Evolutionary conservation across 768 basidiomycete species (phyloP).

Genomic region (Sarcomyxa edulis): DNA sequence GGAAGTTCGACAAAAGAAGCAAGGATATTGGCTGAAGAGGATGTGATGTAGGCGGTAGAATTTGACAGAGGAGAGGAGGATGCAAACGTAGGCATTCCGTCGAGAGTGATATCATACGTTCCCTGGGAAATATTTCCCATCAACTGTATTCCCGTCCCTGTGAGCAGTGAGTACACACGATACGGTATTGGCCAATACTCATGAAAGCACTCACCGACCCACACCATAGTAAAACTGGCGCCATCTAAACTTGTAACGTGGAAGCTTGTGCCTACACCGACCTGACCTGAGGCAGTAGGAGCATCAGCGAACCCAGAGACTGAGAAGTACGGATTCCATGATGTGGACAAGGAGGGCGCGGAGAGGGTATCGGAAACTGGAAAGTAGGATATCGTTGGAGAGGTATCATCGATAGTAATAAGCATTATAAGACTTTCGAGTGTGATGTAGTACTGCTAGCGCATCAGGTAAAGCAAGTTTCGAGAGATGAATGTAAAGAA

Average conservation of each 20-base stretch:
- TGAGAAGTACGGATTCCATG: constrained; percentile 67
- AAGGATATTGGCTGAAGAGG: constrained; percentile 34
- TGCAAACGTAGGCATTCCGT: constrained; percentile 31
- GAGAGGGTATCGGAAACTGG: constrained; percentile 56
- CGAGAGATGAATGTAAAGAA: too few species aligned
- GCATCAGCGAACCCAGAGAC: constrained; percentile 39
- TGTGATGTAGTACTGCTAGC: too few species aligned
- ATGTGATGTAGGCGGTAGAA: too few species aligned
- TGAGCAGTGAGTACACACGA: neutral
- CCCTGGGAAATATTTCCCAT: constrained; percentile 43
- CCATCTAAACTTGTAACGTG: constrained; percentile 61
- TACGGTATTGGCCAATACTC: too few species aligned
- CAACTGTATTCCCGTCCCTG: constrained; percentile 64
- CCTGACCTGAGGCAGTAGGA: constrained; percentile 26
- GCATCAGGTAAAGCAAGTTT: too few species aligned
- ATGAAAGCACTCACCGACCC: constrained; percentile 40
- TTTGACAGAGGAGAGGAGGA: too few species aligned
- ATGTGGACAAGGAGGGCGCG: constrained; percentile 40
- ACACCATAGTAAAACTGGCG: constrained; percentile 50
- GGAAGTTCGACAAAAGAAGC: constrained; percentile 41
- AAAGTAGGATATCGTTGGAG: constrained; percentile 55
- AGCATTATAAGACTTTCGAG: too few species aligned
- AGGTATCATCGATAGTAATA: constrained; percentile 63
- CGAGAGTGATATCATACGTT: constrained; percentile 45
- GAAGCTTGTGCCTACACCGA: constrained; percentile 49